These are phyloP conservation scores for Solanum paucissectum DNA, from an alignment of 257 asterid genomes.

Conservation along the genomic window DNA sequence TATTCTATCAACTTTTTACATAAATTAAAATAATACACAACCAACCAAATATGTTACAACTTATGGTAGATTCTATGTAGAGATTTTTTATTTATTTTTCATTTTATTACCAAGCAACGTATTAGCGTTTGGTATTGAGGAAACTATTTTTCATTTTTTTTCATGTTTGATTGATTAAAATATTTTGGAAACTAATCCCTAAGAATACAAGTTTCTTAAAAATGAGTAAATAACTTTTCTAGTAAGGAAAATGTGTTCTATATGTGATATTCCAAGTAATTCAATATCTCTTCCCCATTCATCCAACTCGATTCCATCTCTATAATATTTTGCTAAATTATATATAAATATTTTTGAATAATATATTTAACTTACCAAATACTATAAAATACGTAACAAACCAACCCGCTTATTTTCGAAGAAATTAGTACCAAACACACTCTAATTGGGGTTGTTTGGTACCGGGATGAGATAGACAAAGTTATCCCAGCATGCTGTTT, in stretches of 20 bases:
- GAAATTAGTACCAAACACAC: neutral
- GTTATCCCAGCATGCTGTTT: neutral
- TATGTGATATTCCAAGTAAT: neutral
- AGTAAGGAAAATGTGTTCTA: neutral
- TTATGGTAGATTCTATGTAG: neutral
- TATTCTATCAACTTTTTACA: neutral
- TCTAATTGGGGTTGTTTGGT: neutral
- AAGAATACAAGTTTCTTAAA: neutral
- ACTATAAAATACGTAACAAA: neutral
- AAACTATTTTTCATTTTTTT: neutral
- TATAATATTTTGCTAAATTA: neutral
- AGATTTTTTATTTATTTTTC: no score
- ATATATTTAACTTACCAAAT: neutral
- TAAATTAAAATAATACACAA: neutral
- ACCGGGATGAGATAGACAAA: neutral
- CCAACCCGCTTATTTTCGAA: neutral
- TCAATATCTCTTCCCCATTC: neutral
- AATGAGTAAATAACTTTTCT: neutral
- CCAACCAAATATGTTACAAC: neutral
- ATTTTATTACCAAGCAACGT: neutral
- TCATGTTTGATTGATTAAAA: neutral
- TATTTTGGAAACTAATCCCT: neutral
- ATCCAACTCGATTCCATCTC: neutral
- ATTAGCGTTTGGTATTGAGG: neutral
- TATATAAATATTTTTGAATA: neutral